A percentile compares a stretch with the other conserved stretches of the same genome.
Evolutionary conservation across 2,329 filamentous ascomycete species (phyloP).

Genomic region (Pseudogymnoascus sp.): DNA sequence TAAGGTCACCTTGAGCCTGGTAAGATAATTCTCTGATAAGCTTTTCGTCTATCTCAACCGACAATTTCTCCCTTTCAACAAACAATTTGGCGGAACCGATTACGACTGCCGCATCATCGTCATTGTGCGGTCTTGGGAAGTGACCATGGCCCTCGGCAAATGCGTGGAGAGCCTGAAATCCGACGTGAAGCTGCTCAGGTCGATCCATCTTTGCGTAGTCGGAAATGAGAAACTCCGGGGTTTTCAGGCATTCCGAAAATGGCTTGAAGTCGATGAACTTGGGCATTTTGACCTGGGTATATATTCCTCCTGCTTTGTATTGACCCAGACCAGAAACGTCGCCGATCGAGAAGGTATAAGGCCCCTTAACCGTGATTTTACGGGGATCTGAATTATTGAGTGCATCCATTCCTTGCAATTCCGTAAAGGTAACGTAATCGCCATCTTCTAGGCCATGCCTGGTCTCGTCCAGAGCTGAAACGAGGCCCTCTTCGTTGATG

Average conservation of each 20-base stretch:
- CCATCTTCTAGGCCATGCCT: slow-evolving; percentile 93
- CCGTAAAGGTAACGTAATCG: slow-evolving; percentile 90
- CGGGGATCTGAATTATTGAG: slow-evolving; percentile 77
- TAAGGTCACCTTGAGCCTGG: slow-evolving; percentile 85
- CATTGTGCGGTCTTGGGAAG: slow-evolving; percentile 74
- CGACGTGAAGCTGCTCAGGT: slow-evolving; percentile 82
- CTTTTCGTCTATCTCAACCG: slow-evolving; percentile 85
- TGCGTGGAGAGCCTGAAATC: slow-evolving; percentile 83
- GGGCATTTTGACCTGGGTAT: slow-evolving; percentile 97
- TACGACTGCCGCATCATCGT: slow-evolving; percentile 72
- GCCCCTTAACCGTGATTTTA: slow-evolving; percentile 89
- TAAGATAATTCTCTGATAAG: slow-evolving; percentile 87
- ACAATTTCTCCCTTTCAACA: slow-evolving; percentile 63
- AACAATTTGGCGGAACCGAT: slow-evolving; percentile 67
- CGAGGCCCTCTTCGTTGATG: slow-evolving; percentile 81
- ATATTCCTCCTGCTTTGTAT: slow-evolving; percentile 83
- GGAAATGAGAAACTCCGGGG: slow-evolving; percentile 82
- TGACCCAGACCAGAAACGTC: slow-evolving; percentile 80
- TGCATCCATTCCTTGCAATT: slow-evolving; percentile 84
- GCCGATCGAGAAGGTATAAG: slow-evolving; percentile 95
- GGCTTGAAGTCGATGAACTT: slow-evolving; percentile 85
- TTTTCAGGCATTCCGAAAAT: slow-evolving; percentile 67
- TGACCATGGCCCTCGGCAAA: slow-evolving; percentile 70
- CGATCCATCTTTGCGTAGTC: slow-evolving; percentile 98
- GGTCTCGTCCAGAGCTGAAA: slow-evolving; percentile 90